phyloP scores from a whole-genome alignment of 495 filamentous ascomycete species.

The Hypomontagnella submonticulosa region DNA sequence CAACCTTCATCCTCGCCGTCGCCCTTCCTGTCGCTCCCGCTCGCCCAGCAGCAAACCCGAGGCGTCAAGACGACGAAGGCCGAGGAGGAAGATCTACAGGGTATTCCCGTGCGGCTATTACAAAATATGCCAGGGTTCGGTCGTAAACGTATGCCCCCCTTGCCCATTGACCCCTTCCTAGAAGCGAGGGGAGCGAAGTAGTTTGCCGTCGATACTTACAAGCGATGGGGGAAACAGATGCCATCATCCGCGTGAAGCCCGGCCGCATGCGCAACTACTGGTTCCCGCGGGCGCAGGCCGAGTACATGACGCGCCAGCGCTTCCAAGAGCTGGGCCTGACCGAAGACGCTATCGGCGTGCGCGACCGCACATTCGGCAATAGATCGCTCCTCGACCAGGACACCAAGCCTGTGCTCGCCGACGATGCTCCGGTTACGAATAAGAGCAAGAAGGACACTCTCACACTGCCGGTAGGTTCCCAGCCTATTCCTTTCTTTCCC shows the following conservation, averaged over 20 bases:
- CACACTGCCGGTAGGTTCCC: constrained; percentile 32
- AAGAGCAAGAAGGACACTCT: constrained; percentile 38
- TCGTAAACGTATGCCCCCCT: constrained; percentile 58
- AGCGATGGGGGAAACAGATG: constrained; percentile 40
- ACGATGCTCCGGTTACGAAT: constrained; percentile 6
- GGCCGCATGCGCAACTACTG: constrained; percentile 62
- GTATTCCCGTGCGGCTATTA: constrained; percentile 69
- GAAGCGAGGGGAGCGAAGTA: neutral
- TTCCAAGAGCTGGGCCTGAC: constrained; percentile 55
- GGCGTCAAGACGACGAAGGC: constrained; percentile 61
- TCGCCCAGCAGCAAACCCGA: constrained; percentile 54
- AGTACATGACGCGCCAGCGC: constrained; percentile 58
- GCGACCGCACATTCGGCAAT: constrained; percentile 51
- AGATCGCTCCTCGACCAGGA: constrained; percentile 21
- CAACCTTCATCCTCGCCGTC: constrained; percentile 24
- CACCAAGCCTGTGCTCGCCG: neutral
- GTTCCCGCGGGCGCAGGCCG: constrained; percentile 56
- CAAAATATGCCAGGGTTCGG: constrained; percentile 70
- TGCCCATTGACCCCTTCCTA: neutral
- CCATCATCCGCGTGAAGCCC: constrained; percentile 57
- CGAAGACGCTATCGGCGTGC: constrained; percentile 54
- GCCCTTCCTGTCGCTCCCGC: constrained; percentile 19
- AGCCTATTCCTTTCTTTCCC: neutral
- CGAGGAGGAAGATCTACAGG: constrained; percentile 52
- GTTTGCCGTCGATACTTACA: neutral